Evolutionary conservation across 306 rosid species (phyloP), one percentile per base, ranked within the genome.

Genomic region (Acacia confusa): DNA sequence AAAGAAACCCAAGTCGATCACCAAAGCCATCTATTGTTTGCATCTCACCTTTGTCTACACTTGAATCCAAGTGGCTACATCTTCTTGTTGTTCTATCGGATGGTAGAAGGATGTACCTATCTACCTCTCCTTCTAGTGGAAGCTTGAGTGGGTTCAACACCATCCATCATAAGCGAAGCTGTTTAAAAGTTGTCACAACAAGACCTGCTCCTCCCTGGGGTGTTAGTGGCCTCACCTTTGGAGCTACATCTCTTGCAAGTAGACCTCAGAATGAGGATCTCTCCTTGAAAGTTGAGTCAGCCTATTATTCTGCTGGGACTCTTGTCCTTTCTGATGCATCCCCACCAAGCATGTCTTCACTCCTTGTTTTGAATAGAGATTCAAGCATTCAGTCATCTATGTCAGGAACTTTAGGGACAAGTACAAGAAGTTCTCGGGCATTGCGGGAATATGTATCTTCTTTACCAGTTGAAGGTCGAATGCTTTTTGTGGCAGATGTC

Each of bases 181-280:
- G 97, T 84, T 87, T 95, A 77, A 95, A 93, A 85, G 94, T 95
- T 85, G 97, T 95, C 61, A 84, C 99, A 32, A 93, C 98, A 1
- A 90, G 99, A 88, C 99, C 99, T 83, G 91, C 99, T 88, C 98
- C 99, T 82, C 98, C 97, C 48, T 84, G 94, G 88, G 98, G 98
- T 55, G 92, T 90, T 61, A 87, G 94, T 78, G 97, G 97, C 81
- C 97, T 92, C 82, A 78, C 96, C 47, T 92, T 93, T 89, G 98
- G 98, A 79, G 84, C 94, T 68, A 86, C 90, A 89, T 87, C 98
- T 82, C 92, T 90, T 80, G 86, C 91, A 74, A 88, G 91, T 58
- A 93, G 97, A 87, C 89, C 97, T 75, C 98, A 90, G 80, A 95
- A 87, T 84, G 94, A 95, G 68, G 98, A 93, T 82, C 96, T 95